phyloP scores from a whole-genome alignment of 768 basidiomycete species.

The Gloeopeniophorella convolvens region DNA sequence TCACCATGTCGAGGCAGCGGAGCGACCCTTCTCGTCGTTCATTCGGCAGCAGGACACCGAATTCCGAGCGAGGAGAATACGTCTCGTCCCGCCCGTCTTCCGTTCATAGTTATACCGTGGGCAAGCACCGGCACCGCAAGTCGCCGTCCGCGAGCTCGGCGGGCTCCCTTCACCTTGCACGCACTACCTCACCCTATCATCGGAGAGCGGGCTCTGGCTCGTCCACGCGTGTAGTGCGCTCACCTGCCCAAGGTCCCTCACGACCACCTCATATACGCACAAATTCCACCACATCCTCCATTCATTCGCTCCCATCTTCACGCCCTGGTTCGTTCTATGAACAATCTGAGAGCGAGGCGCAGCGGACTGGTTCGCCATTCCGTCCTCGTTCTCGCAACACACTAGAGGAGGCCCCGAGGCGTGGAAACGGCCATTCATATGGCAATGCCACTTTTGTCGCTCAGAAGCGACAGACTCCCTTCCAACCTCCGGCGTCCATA shows the following conservation, averaged over 20 bases:
- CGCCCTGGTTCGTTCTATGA: constrained; percentile 76
- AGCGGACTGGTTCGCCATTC: constrained; percentile 60
- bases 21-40: constrained; percentile 60
- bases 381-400: constrained; percentile 44
- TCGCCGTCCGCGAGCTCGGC: constrained; percentile 74
- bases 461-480: constrained; percentile 74
- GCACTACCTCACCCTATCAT: constrained; percentile 80
- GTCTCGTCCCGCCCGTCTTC: constrained; percentile 74
- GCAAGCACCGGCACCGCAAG: constrained; percentile 57
- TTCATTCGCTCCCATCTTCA: constrained; percentile 69
- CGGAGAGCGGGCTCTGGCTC: constrained; percentile 74
- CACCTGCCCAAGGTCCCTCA: constrained; percentile 37
- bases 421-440: constrained; percentile 29
- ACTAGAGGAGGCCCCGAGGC: constrained; percentile 41
- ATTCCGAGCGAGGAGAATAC: constrained; percentile 74
- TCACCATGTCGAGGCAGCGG: constrained; percentile 33
- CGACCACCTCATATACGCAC: constrained; percentile 59
- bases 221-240: constrained; percentile 70
- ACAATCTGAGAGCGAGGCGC: constrained; percentile 58
- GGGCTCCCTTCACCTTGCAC: constrained; percentile 46
- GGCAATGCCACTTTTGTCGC: constrained; percentile 64
- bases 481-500: constrained; percentile 40
- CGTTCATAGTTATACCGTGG: constrained; percentile 65
- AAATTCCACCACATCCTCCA: constrained; percentile 71
- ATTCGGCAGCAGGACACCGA: constrained; percentile 77